Evolutionary conservation across 1,284 basidiomycete species (phyloP), one percentile per base, ranked within the genome.

Genomic region (Ganoderma lingzhi): DNA sequence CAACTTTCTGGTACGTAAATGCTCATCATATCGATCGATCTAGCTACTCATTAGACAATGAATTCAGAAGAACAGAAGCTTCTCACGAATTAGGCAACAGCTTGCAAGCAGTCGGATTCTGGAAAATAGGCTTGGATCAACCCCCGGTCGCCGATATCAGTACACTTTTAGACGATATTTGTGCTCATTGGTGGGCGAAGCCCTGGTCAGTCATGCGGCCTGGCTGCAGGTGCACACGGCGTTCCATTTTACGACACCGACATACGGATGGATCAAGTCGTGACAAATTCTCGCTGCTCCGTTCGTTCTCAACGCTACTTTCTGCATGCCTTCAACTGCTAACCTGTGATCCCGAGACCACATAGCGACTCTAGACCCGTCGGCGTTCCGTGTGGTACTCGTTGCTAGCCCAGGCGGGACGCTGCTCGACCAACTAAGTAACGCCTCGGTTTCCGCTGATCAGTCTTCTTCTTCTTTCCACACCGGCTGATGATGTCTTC

Each of bases 161-260:
- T 23, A 53, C 48, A 19, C 17, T 44, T 15, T 17, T 44, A 5
- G 17, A 44, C 42, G 14, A n/a, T 23, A 1, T 28, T 9, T 51
- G 48, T 19, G 48, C n/a, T 23, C 48, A 51, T 51, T 51, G n/a
- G 67, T 71, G 2, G 70, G 76, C 17, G 76, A 78, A 65, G 66
- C 77, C 10, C 76, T 76, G 63, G 74, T 76, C 9, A 74, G 75
- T 73, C 73, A 10, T 76, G 75, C 62, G 74, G 74, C 15, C 41
- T 75, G 2, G 73, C 70, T 19, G 66, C 74, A 3, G 71, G 72
- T 23, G 45, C 71, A 35, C 60, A 66, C 2, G 76, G 74, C 37
- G 41, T 73, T 2, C 48, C 73, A 19, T 66, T 77, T 48, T 48
- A 48, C 15, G 73, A 72, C 19, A 17, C 67, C 0, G 71, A 72